Percentiles rank a stretch among this genome's conserved stretches.
These are phyloP conservation scores for Echium plantagineum DNA, from an alignment of 257 asterid genomes.

Conservation along the genomic window DNA sequence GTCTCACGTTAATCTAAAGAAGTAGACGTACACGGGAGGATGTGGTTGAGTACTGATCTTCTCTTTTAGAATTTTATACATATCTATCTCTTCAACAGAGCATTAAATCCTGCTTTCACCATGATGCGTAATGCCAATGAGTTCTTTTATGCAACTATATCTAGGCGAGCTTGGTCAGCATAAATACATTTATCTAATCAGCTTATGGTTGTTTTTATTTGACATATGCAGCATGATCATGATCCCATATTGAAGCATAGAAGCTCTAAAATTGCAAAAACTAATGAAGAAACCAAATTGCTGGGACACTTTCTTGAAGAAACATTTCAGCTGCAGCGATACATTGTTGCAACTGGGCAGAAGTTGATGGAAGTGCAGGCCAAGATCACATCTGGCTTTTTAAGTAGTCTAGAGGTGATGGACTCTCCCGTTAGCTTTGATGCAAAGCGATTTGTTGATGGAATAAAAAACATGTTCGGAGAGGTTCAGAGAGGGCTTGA, in stretches of 20 bases:
- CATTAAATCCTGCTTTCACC: no score
- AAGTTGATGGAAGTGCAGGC: slow-evolving; percentile 60
- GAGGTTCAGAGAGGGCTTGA: slow-evolving; percentile 93
- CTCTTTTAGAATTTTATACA: no score
- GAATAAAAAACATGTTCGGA: slow-evolving; percentile 45
- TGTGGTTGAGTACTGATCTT: no score
- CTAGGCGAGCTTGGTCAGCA: no score
- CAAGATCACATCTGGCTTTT: slow-evolving; percentile 55
- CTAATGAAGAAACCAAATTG: slow-evolving; percentile 55
- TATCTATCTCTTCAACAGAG: no score
- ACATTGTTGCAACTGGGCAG: slow-evolving; percentile 82
- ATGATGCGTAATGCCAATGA: neutral
- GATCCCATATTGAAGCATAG: slow-evolving; percentile 26
- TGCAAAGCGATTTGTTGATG: slow-evolving; percentile 60
- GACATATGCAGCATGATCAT: slow-evolving; percentile 46
- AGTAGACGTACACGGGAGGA: no score
- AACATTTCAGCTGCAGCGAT: slow-evolving; percentile 84
- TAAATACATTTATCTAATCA: neutral
- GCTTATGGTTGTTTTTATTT: neutral
- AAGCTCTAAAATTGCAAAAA: slow-evolving; percentile 34
- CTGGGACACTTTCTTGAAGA: slow-evolving; percentile 82
- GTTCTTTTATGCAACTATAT: neutral
- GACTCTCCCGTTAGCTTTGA: slow-evolving; percentile 60
- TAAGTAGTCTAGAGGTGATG: slow-evolving; percentile 26
- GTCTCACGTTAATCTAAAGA: neutral